Evolutionary conservation across 371 early-diverging fungal genomes (phyloP), one percentile per base, ranked within the genome.

Genomic region (Mucor lusitanicus): DNA sequence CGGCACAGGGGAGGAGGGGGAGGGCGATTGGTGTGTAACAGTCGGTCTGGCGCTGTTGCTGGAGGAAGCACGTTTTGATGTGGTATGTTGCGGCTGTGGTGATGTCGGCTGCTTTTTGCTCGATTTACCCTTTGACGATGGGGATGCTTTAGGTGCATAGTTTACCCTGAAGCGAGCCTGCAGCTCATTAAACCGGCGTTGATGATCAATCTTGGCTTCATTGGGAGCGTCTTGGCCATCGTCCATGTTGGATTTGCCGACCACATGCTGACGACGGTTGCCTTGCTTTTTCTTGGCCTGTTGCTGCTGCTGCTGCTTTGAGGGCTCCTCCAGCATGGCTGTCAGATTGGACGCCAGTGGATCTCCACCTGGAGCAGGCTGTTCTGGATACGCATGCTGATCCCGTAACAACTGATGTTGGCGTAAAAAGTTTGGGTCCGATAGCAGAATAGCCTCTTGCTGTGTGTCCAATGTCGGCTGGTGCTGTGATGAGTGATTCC

Each of bases 161-260:
- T 71, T 71, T 33, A 65, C 64, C 68, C 69, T 66, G 37, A 67
- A 71, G 28, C 59, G 71, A 32, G 74, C 74, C 56, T 74, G 74
- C 1, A 70, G 39, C 32, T 74, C 74, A 56, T 67, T 70, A 15
- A 74, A 68, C n/a, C 74, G 61, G 25, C 74, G 64, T 39, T 70
- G 74, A 63, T 74, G 74, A 56, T 56, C 56, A 56, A 56, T 56
- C 19, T 56, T 56, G 19, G 56, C 19, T n/a, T 56, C 56, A 56
- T 56, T 30, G 3, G 6, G 13, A n/a, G 32, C 32, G 8, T 56
- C 19, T 17, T n/a, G n/a, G 17, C 28, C 1, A 6, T 56, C 32
- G 12, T 56, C 56, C 8, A 19, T 32, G 32, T 6, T 23, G 50
- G 32, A n/a, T 56, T 56, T 56, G 17, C 56, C 56, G n/a, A 33